These are phyloP conservation scores for Jimgerdemannia lactiflua DNA, from an alignment of 192 early-diverging fungal species.

Conservation along the genomic window DNA sequence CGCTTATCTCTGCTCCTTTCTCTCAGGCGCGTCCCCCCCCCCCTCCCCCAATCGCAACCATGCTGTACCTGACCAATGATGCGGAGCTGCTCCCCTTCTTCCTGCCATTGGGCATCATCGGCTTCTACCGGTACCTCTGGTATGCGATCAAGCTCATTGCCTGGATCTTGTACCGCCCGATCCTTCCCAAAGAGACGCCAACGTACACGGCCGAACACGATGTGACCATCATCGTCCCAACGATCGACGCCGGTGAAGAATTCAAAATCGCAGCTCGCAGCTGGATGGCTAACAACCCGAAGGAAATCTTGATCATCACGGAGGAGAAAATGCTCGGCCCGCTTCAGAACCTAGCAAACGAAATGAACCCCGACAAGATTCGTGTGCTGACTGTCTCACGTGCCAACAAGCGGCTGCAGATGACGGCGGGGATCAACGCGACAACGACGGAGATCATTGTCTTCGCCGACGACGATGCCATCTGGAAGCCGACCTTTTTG, in stretches of 20 bases:
- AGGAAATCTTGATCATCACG: slow-evolving; percentile 69
- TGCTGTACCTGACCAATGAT: slow-evolving; percentile 72
- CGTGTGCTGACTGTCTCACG: slow-evolving; percentile 43
- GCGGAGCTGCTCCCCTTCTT: slow-evolving; percentile 56
- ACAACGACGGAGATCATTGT: slow-evolving; percentile 51
- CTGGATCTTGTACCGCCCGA: slow-evolving; percentile 59
- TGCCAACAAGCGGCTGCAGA: slow-evolving; percentile 55
- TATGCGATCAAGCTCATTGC: slow-evolving; percentile 62
- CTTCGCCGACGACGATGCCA: slow-evolving; percentile 58
- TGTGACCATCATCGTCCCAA: slow-evolving; percentile 73
- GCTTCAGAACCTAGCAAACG: slow-evolving; percentile 40
- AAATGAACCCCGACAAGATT: slow-evolving; percentile 41
- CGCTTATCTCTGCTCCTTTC: background rate
- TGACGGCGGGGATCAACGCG: slow-evolving; percentile 54
- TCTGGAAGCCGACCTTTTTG: slow-evolving; percentile 55
- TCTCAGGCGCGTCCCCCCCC: background rate
- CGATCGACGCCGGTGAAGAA: slow-evolving; percentile 74
- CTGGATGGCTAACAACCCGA: slow-evolving; percentile 62
- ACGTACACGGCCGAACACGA: slow-evolving; percentile 55
- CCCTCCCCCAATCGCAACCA: slow-evolving; percentile 5
- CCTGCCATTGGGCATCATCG: slow-evolving; percentile 67
- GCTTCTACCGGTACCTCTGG: slow-evolving; percentile 73
- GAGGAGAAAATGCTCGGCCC: slow-evolving; percentile 32
- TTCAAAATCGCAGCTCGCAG: slow-evolving; percentile 63
- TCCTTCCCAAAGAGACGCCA: slow-evolving; percentile 51